Evolutionary conservation across 129 eudicot genomes (phyloP).

Genomic region (Apium graveolens): DNA sequence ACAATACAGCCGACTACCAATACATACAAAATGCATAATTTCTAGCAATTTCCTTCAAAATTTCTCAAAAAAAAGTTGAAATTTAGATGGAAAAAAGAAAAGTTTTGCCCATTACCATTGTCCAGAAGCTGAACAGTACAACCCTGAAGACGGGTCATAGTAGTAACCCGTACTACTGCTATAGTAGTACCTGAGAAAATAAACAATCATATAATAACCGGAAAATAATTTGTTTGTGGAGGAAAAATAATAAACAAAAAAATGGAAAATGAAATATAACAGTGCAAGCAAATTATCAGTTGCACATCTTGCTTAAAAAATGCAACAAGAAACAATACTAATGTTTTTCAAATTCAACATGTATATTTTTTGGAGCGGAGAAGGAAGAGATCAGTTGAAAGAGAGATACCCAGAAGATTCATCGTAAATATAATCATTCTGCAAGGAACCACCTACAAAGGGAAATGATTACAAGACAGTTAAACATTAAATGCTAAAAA

Average conservation of each 20-base stretch:
- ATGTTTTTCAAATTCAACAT: not conserved
- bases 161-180: conserved; percentile 87
- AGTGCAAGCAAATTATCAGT: not conserved
- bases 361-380: not conserved
- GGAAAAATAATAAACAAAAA: not conserved
- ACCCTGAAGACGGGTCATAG: conserved; percentile 72
- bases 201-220: not conserved
- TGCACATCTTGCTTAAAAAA: not conserved
- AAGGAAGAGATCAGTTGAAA: not conserved
- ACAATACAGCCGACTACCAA: not conserved
- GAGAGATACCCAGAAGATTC: conserved; percentile 75
- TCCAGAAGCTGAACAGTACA: conserved; percentile 76
- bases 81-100: not conserved
- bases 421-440: conserved; percentile 64
- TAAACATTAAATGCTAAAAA: not conserved
- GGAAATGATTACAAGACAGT: conserved; percentile 13
- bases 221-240: not conserved
- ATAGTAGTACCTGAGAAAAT: conserved; percentile 73
- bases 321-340: not conserved
- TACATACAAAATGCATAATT: not conserved
- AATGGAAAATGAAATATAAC: not conserved
- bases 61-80: not conserved
- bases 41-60: not conserved
- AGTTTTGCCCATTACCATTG: conserved; percentile 49
- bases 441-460: conserved; percentile 48